These are phyloP conservation scores for Plasmodium relictum DNA, from an alignment of 169 alveolate species.

Conservation along the genomic window DNA sequence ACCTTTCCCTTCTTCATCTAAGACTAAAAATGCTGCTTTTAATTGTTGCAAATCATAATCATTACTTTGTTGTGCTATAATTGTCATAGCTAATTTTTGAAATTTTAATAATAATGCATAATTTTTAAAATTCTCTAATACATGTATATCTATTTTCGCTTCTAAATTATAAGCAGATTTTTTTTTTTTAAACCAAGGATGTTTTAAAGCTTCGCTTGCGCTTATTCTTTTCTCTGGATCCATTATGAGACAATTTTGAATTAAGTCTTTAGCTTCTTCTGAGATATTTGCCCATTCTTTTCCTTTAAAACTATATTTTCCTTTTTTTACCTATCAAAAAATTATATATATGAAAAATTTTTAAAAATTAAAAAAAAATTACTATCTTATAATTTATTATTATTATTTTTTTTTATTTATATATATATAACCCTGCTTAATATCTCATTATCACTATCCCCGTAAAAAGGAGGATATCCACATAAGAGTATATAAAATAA, in stretches of 20 bases:
- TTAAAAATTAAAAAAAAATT: neutral
- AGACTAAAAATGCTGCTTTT: slow-evolving; percentile 75
- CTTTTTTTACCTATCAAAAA: slow-evolving; percentile 83
- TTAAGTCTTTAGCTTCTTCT: slow-evolving; percentile 92
- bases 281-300: slow-evolving; percentile 91
- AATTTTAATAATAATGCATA: slow-evolving; percentile 64
- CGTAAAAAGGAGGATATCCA: slow-evolving; percentile 93
- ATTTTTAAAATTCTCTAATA: slow-evolving; percentile 53
- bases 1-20: slow-evolving; percentile 84
- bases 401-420: neutral
- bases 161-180: slow-evolving; percentile 23
- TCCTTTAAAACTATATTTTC: slow-evolving; percentile 89
- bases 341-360: neutral
- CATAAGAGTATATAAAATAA: slow-evolving; percentile 91
- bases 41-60: slow-evolving; percentile 79
- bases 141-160: slow-evolving; percentile 64
- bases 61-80: slow-evolving; percentile 83
- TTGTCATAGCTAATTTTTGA: slow-evolving; percentile 82
- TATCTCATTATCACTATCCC: slow-evolving; percentile 91
- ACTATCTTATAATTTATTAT: neutral
- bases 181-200: slow-evolving; percentile 89
- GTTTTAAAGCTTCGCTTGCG: slow-evolving; percentile 89
- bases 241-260: slow-evolving; percentile 87
- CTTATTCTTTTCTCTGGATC: slow-evolving; percentile 90
- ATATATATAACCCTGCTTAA: slow-evolving; percentile 70